Conservation (phyloP, 768 basidiomycete genomes). For the Sarcodon sp. region DNA sequence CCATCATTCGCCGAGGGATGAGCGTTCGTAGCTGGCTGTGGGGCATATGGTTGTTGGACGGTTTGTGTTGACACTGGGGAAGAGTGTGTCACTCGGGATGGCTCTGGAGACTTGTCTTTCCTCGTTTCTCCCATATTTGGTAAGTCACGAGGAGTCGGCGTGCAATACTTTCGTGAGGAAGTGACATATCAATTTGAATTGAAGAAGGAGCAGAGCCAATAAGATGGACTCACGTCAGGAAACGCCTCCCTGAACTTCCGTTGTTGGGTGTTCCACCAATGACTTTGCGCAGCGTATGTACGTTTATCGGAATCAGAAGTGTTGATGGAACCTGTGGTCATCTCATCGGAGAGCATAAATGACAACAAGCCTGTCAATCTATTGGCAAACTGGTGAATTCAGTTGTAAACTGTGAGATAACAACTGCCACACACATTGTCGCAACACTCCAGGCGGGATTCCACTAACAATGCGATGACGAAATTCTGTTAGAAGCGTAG, state of each 20-base stretch:
- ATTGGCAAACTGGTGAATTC: background rate
- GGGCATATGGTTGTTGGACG: background rate
- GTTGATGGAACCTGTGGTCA: constrained; percentile 89
- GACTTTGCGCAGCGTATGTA: constrained; percentile 63
- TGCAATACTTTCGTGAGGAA: constrained; percentile 48
- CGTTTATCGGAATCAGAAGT: constrained; percentile 72
- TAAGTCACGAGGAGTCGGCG: constrained; percentile 49
- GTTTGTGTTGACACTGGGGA: background rate
- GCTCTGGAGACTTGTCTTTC: constrained; percentile 33
- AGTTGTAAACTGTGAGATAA: background rate
- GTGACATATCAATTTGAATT: background rate
- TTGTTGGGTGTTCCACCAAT: constrained; percentile 75
- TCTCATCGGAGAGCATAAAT: constrained; percentile 93
- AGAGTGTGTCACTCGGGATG: constrained; percentile 10
- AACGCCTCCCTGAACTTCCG: constrained; percentile 80
- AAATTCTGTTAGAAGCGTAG: background rate
- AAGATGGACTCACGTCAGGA: constrained; percentile 54
- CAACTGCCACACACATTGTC: constrained; percentile 57
- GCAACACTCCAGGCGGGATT: constrained; percentile 94
- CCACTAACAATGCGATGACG: constrained; percentile 42
- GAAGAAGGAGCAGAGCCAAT: background rate
- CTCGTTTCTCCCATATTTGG: constrained; percentile 92
- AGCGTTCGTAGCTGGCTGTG: constrained; percentile 1
- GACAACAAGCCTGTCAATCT: constrained; percentile 89
- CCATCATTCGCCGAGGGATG: constrained; percentile 1